phyloP scores from a whole-genome alignment of 768 basidiomycete species.

The Leucocoprinus birnbaumii region DNA sequence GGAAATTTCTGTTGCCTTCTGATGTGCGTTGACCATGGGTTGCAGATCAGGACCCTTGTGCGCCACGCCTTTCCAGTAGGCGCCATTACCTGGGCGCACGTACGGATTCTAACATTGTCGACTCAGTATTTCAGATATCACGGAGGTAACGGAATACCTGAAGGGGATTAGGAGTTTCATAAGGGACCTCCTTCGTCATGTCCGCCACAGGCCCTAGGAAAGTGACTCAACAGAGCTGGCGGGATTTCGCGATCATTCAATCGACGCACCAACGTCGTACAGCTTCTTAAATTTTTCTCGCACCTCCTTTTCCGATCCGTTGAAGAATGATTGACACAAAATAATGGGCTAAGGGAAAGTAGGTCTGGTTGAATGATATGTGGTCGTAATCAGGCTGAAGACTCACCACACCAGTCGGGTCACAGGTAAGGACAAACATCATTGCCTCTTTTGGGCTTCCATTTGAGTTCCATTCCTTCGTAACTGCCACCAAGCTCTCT shows the following conservation, averaged over 20 bases:
- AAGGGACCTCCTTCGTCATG: constrained; percentile 40
- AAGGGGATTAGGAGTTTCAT: constrained; percentile 38
- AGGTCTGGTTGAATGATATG: background rate
- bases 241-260: background rate
- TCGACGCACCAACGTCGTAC: constrained; percentile 38
- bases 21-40: constrained; percentile 26
- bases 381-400: background rate
- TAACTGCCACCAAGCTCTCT: constrained; percentile 27
- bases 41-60: constrained; percentile 23
- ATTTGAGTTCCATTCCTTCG: constrained; percentile 35
- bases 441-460: constrained; percentile 37
- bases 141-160: constrained; percentile 22
- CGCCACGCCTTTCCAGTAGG: constrained; percentile 41
- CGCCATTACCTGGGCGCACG: constrained; percentile 30
- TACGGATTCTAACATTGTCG: constrained; percentile 29
- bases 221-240: background rate
- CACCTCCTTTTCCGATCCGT: constrained; percentile 49
- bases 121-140: background rate
- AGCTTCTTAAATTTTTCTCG: constrained; percentile 38
- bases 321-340: constrained; percentile 38
- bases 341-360: constrained; percentile 31
- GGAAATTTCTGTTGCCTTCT: constrained; percentile 23
- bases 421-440: constrained; percentile 26
- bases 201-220: constrained; percentile 37
- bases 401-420: constrained; percentile 37